These are phyloP conservation scores for Eimeria praecox DNA, from an alignment of 169 alveolate species.

Conservation along the genomic window DNA sequence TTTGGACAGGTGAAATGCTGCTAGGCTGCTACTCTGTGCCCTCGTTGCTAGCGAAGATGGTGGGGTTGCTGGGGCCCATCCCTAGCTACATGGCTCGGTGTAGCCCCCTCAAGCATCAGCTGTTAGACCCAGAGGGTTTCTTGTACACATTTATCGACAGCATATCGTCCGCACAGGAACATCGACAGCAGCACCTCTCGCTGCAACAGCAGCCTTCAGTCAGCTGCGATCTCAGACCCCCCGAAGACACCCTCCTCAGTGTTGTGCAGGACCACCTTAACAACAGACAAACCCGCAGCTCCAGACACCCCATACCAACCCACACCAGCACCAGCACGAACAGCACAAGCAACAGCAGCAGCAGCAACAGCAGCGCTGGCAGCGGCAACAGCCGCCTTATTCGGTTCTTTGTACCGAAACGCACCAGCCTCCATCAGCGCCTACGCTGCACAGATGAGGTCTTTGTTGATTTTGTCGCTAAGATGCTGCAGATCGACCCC, in stretches of 20 bases:
- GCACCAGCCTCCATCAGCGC: slow-evolving; percentile 79
- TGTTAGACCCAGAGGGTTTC: slow-evolving; percentile 92
- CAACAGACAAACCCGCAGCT: neutral
- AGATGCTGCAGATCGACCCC: slow-evolving; percentile 87
- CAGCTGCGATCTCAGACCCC: slow-evolving; percentile 32
- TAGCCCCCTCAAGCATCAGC: slow-evolving; percentile 91
- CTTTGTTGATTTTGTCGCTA: slow-evolving; percentile 88
- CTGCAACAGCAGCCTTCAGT: slow-evolving; percentile 46
- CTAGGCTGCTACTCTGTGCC: slow-evolving; percentile 93
- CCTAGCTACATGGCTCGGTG: slow-evolving; percentile 95
- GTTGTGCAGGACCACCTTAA: slow-evolving; percentile 41
- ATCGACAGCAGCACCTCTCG: slow-evolving; percentile 30
- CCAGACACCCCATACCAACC: slow-evolving; percentile 24
- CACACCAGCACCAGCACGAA: slow-evolving; percentile 35
- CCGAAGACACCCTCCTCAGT: slow-evolving; percentile 42
- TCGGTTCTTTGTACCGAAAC: slow-evolving; percentile 81
- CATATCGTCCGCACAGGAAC: slow-evolving; percentile 1
- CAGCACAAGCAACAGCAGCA: slow-evolving; percentile 30
- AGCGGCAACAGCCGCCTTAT: slow-evolving; percentile 54
- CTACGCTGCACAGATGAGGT: slow-evolving; percentile 85
- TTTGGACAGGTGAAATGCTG: slow-evolving; percentile 92
- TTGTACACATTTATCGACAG: slow-evolving; percentile 86
- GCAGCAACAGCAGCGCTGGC: slow-evolving; percentile 32
- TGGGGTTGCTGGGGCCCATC: slow-evolving; percentile 91
- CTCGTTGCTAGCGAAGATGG: slow-evolving; percentile 92